Evolutionary conservation across 192 early-diverging fungal genomes (phyloP).

Genomic region (Backusella westeae): DNA sequence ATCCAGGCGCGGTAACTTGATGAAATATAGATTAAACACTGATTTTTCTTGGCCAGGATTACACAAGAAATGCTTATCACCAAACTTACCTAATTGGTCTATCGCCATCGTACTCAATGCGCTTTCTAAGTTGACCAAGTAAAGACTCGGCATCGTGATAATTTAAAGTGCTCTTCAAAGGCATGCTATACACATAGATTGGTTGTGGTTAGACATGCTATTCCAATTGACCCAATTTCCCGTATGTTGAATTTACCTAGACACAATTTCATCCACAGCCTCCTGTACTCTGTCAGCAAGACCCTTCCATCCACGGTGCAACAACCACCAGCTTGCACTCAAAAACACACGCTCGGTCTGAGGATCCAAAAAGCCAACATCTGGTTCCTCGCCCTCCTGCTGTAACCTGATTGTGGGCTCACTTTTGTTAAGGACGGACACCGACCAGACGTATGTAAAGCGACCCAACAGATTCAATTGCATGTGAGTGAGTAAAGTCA

Average conservation of each 20-base stretch:
- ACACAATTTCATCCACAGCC: constrained; percentile 64
- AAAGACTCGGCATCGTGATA: constrained; percentile 59
- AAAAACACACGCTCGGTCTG: constrained; percentile 80
- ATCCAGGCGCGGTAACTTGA: constrained; percentile 53
- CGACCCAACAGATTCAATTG: constrained; percentile 92
- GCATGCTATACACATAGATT: constrained; percentile 36
- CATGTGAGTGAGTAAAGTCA: constrained; percentile 80
- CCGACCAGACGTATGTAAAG: constrained; percentile 82
- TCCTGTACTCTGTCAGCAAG: constrained; percentile 62
- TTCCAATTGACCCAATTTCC: constrained; percentile 1
- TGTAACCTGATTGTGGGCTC: constrained; percentile 44
- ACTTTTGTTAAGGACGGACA: constrained; percentile 52
- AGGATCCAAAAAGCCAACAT: constrained; percentile 44
- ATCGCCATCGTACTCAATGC: constrained; percentile 50
- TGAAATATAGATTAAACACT: background rate
- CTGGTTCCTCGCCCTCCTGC: constrained; percentile 28
- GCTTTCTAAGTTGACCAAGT: constrained; percentile 49
- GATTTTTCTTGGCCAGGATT: background rate
- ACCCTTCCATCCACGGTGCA: constrained; percentile 84
- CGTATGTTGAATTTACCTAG: constrained; percentile 43
- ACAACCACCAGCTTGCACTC: constrained; percentile 88
- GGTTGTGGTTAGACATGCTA: background rate
- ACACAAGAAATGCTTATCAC: background rate
- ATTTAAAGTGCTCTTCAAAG: constrained; percentile 62
- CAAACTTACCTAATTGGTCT: constrained; percentile 29